Percentiles rank a stretch among this genome's conserved stretches.
phyloP scores from a whole-genome alignment of 495 filamentous ascomycete species.

The Annulohypoxylon moriforme region DNA sequence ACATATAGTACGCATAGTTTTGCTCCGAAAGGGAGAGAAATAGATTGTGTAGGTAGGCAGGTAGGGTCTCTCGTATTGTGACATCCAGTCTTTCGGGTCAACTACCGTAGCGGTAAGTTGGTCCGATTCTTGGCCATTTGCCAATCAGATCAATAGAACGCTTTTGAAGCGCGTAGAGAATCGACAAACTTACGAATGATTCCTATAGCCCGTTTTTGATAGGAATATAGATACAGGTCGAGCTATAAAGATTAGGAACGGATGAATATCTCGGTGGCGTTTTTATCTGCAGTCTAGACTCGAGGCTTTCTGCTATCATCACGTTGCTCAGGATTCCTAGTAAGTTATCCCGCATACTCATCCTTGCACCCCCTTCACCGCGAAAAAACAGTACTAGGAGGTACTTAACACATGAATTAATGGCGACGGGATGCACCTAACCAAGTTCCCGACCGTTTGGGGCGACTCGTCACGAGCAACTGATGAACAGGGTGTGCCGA shows the following conservation, averaged over 20 bases:
- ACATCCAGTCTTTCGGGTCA: constrained; percentile 29
- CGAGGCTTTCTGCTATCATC: neutral
- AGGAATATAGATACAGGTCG: constrained; percentile 3
- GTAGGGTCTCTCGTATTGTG: constrained; percentile 34
- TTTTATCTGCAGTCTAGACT: constrained; percentile 20
- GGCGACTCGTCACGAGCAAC: constrained; percentile 30
- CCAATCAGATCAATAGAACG: constrained; percentile 18
- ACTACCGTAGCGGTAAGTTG: constrained; percentile 31
- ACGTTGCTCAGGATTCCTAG: constrained; percentile 6
- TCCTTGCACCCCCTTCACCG: constrained; percentile 21
- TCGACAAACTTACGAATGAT: constrained; percentile 10
- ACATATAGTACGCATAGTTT: neutral
- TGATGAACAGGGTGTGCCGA: neutral
- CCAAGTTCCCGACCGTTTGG: constrained; percentile 42
- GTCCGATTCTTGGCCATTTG: constrained; percentile 26
- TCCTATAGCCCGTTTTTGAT: neutral
- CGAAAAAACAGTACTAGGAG: constrained; percentile 16
- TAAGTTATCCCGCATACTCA: constrained; percentile 12
- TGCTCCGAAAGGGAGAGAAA: constrained; percentile 16
- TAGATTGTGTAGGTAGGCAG: neutral
- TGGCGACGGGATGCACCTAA: constrained; percentile 27
- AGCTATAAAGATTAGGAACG: neutral
- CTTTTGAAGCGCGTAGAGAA: neutral
- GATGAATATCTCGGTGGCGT: neutral
- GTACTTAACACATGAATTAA: constrained; percentile 37